A percentile compares a stretch with the other conserved stretches of the same genome.
These are phyloP conservation scores for Mycena olivaceomarginata DNA, from an alignment of 768 basidiomycete genomes.

Conservation along the genomic window DNA sequence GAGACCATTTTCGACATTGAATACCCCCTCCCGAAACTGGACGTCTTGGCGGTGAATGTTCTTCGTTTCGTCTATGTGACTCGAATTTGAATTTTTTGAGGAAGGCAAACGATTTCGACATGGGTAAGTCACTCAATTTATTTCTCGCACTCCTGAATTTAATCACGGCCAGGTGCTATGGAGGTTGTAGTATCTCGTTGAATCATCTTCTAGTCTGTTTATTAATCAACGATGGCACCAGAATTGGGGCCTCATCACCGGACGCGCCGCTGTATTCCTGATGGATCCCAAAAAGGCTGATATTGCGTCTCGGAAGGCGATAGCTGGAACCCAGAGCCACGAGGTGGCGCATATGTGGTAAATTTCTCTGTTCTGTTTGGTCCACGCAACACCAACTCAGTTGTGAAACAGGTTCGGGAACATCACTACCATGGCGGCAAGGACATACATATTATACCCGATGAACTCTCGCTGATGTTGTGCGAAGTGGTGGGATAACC, in stretches of 20 bases:
- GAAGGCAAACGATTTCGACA: conserved; percentile 91
- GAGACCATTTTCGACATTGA: conserved; percentile 32
- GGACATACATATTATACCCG: not conserved
- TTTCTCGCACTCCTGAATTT: conserved; percentile 2
- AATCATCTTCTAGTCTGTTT: not conserved
- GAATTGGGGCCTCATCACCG: conserved; percentile 96
- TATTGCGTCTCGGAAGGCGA: conserved; percentile 83
- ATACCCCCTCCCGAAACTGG: conserved; percentile 81
- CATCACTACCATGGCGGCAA: conserved; percentile 83
- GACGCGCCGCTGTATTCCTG: conserved; percentile 88
- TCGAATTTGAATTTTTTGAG: conserved; percentile 41
- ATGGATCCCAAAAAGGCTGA: conserved; percentile 85
- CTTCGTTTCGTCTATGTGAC: conserved; percentile 58
- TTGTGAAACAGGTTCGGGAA: conserved; percentile 83
- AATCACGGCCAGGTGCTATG: conserved; percentile 77
- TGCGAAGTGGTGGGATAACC: conserved; percentile 90
- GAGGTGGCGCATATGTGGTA: conserved; percentile 92
- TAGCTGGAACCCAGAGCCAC: conserved; percentile 87
- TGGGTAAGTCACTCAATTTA: conserved; percentile 65
- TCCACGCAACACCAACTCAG: not conserved
- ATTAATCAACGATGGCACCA: not conserved
- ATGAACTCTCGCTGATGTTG: not conserved
- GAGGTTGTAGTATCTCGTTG: conserved; percentile 60
- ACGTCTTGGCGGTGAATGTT: conserved; percentile 83
- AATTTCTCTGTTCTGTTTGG: conserved; percentile 43